Base-by-base conservation (phyloP, 2,329 filamentous ascomycete genomes). In the Diaporthe destruens region DNA sequence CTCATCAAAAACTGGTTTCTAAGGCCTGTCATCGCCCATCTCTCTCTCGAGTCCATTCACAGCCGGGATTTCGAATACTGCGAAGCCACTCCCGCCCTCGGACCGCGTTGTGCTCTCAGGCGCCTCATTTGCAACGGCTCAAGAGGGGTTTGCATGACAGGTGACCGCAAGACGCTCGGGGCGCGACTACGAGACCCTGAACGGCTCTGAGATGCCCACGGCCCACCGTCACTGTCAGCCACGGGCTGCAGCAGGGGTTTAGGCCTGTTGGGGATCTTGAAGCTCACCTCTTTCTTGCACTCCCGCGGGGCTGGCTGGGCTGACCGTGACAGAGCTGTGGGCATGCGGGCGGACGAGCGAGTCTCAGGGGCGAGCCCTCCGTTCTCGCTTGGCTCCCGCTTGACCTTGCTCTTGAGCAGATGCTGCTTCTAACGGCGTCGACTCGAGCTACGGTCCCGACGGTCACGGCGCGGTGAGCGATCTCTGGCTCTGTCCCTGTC, bases 351-450 rank as follows among this genome's bases (percentile, higher is more conserved):
- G 11, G 55, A 34, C 23, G 39, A 29, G 14, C 32, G 18, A 32
- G 32, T 42, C 49, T 49, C 55, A 20, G 32, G 12, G 16, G 5
- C 34, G 16, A 32, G n/a, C 11, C n/a, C 18, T 32, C 2, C 23
- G 3, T 16, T 18, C 18, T 61, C 47, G 25, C 4, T 8, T 34
- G 14, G 55, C 23, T 70, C 44, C 56, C 34, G 68, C 55, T 54
- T 54, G 55, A 61, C 32, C 14, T n/a, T 23, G 23, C 32, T 25
- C 32, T 57, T n/a, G 16, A 20, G 34, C 54, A 29, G 57, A 16
- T 51, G 23, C 47, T 32, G 73, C 47, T 71, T 23, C 73, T 74
- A 74, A 69, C 72, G 72, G 44, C 74, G 74, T 55, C 72, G 74
- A 57, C 74, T 74, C 6, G 59, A 69, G 44, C 69, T 72, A 36